These are phyloP conservation scores for Symbiodinium natans DNA, from an alignment of 73 alveolate species.

Conservation along the genomic window DNA sequence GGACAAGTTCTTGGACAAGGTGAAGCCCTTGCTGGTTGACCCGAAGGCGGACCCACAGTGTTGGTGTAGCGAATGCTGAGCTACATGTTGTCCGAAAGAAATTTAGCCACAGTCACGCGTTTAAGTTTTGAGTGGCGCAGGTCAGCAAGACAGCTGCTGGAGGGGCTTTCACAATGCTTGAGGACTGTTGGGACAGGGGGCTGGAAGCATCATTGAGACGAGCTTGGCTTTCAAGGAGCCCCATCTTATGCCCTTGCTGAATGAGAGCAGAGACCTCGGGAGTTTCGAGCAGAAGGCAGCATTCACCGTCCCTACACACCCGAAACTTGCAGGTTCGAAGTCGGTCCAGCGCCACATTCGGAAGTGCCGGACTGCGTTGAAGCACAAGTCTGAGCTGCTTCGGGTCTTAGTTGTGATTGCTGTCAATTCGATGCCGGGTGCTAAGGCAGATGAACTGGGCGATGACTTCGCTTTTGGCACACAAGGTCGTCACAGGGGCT, in stretches of 20 bases:
- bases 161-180: slow-evolving; percentile 88
- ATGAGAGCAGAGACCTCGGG: slow-evolving; percentile 33
- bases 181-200: not conserved
- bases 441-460: slow-evolving; percentile 92
- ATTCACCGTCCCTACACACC: too few species aligned
- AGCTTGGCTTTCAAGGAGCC: slow-evolving; percentile 18
- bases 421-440: not conserved
- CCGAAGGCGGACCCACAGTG: slow-evolving; percentile 32
- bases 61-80: not conserved
- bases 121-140: not conserved
- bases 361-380: slow-evolving; percentile 68
- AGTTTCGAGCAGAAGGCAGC: not conserved
- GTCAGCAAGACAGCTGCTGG: slow-evolving; percentile 89
- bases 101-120: not conserved
- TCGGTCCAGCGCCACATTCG: slow-evolving; percentile 84
- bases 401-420: not conserved
- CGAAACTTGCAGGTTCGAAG: slow-evolving; percentile 33
- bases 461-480: slow-evolving; percentile 78
- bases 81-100: not conserved
- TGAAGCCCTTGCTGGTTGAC: slow-evolving; percentile 82
- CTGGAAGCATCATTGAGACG: not conserved
- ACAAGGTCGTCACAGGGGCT: slow-evolving; percentile 22
- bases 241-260: slow-evolving; percentile 60
- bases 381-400: not conserved
- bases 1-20: slow-evolving; percentile 86